Percentiles rank a stretch among this genome's conserved stretches.
These are phyloP conservation scores for Leptographium lundbergii DNA, from an alignment of 2,329 filamentous ascomycete species.

Conservation along the genomic window DNA sequence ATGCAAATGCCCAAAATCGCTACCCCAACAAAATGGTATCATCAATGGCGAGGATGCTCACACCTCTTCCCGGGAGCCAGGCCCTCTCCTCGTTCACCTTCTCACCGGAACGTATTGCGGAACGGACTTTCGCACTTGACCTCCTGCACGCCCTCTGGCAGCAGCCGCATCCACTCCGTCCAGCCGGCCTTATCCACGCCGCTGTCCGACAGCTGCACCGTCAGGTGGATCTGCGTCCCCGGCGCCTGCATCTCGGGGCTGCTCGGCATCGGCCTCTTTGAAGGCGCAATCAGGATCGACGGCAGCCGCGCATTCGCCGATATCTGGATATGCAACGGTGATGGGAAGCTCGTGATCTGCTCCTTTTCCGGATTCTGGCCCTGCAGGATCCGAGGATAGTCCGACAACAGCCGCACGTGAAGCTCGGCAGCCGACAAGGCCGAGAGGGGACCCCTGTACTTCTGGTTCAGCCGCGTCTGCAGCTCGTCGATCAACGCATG, in stretches of 20 bases:
- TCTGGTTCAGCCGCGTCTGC: slow-evolving; percentile 31
- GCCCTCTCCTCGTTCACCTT: not conserved
- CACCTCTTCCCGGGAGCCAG: too few relatives aligned
- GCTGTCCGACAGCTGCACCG: slow-evolving; percentile 37
- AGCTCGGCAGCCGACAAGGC: slow-evolving; percentile 32
- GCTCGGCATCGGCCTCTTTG: slow-evolving; percentile 21
- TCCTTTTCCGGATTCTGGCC: slow-evolving; percentile 36
- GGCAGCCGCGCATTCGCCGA: slow-evolving; percentile 39
- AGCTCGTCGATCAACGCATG: slow-evolving; percentile 36
- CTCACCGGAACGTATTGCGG: slow-evolving; percentile 25
- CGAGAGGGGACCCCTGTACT: slow-evolving; percentile 30
- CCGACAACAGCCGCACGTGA: slow-evolving; percentile 31
- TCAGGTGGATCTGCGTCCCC: slow-evolving; percentile 34
- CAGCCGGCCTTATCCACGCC: slow-evolving; percentile 39
- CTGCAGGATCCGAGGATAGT: slow-evolving; percentile 38
- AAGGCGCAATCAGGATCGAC: slow-evolving; percentile 41
- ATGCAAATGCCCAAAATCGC: not conserved
- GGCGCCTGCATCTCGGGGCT: slow-evolving; percentile 24
- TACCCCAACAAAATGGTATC: not conserved
- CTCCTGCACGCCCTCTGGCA: slow-evolving; percentile 44
- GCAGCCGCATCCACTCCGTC: slow-evolving; percentile 45
- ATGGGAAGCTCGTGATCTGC: slow-evolving; percentile 34
- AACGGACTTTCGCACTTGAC: slow-evolving; percentile 41
- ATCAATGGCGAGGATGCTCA: not conserved
- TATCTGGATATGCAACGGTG: slow-evolving; percentile 43